phyloP scores from a whole-genome alignment of 202 grass and related monocot species.

The Bolboschoenoplectus hybrid region DNA sequence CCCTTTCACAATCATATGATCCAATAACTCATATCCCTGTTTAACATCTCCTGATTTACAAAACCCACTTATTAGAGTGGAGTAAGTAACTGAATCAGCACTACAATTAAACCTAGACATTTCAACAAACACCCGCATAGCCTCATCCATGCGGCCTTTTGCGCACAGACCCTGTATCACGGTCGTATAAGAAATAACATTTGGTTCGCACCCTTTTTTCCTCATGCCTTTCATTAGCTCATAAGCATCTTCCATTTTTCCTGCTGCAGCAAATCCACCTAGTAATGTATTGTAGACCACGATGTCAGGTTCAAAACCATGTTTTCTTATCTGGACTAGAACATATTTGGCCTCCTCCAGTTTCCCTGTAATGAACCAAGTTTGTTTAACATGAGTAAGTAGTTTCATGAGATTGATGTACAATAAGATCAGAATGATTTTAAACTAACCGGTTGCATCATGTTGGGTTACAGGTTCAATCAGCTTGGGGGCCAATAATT shows the following conservation, averaged over 20 bases:
- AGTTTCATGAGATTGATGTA: neutral
- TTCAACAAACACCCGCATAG: constrained; percentile 92
- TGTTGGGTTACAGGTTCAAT: neutral
- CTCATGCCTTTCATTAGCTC: constrained; percentile 75
- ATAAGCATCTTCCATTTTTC: constrained; percentile 84
- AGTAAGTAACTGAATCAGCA: constrained; percentile 70
- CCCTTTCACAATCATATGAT: constrained; percentile 57
- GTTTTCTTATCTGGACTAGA: constrained; percentile 72
- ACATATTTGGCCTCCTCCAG: constrained; percentile 91
- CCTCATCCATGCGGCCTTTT: constrained; percentile 77
- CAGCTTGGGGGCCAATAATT: neutral
- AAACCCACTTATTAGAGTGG: constrained; percentile 69
- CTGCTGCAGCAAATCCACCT: constrained; percentile 66
- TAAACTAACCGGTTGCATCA: neutral
- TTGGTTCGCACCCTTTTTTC: constrained; percentile 61
- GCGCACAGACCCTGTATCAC: constrained; percentile 89
- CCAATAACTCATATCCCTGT: constrained; percentile 76
- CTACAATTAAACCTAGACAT: constrained; percentile 68
- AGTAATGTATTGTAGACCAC: constrained; percentile 94
- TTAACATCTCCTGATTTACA: constrained; percentile 75
- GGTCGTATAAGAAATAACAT: constrained; percentile 93
- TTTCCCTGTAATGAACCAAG: constrained; percentile 46
- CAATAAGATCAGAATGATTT: neutral
- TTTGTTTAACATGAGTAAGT: neutral
- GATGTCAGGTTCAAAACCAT: constrained; percentile 67